Conservation (phyloP, 306 rosid genomes). For the Oxytropis ochrocephala region DNA sequence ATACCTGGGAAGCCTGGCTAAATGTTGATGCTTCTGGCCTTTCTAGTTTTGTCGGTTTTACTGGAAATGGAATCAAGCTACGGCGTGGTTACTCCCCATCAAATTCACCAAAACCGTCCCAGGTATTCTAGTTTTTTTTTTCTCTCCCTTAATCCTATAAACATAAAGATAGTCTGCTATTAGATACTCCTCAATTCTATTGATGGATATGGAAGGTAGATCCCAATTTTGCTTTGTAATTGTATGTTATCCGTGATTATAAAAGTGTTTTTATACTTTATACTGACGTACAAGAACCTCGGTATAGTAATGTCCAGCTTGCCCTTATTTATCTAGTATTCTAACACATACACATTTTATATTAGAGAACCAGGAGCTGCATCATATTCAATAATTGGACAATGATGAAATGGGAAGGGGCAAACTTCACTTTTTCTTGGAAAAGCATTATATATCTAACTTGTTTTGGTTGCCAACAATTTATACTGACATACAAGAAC, state of each 20-base stretch:
- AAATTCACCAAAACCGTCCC: conserved; percentile 69
- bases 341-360: neutral
- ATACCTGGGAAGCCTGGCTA: conserved; percentile 98
- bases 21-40: conserved; percentile 81
- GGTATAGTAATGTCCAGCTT: neutral
- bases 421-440: neutral
- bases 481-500: neutral
- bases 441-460: neutral
- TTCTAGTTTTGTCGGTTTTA: conserved; percentile 55
- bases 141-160: neutral
- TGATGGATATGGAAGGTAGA: neutral
- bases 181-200: neutral
- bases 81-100: conserved; percentile 93
- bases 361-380: neutral
- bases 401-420: neutral
- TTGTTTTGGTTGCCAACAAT: neutral
- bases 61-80: conserved; percentile 72
- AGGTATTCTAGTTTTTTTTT: conserved; percentile 37
- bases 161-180: neutral
- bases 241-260: conserved; percentile 6
- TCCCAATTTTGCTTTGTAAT: conserved; percentile 3
- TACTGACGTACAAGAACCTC: neutral
- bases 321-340: neutral
- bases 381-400: neutral
- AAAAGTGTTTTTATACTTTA: neutral